Base-by-base conservation (phyloP, 768 basidiomycete species). In the Boletus sensibilis region DNA sequence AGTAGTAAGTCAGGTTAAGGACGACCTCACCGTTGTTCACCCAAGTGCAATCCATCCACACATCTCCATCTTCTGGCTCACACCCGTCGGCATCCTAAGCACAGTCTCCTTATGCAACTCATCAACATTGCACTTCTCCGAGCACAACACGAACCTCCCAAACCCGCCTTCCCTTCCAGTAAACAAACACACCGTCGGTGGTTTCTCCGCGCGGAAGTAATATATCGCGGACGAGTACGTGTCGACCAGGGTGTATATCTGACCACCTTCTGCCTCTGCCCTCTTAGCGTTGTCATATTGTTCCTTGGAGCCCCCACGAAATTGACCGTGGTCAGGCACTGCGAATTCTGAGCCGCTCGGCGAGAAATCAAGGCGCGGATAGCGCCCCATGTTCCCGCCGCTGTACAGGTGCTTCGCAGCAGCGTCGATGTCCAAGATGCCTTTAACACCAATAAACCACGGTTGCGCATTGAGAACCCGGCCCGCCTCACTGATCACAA, bases 401-500 rank as follows among this genome's bases (percentile, higher is more conserved):
- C 64, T 60, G 13, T 65, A 65, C 25, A 65, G 20, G 16, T 52
- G 60, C n/a, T 23, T 25, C 18, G 52, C 33, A 5, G 53, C 64
- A 5, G 55, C 25, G 20, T 54, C n/a, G 12, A 45, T 42, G 25
- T 62, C 51, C 29, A 65, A 8, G 38, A 59, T 52, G 1, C 64
- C 64, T 21, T 65, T 65, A n/a, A 65, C 55, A 3, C 64, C 64
- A 2, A 65, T 57, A 21, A 65, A 20, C 64, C 64, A 65, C 4
- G 64, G 64, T 20, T 65, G 57, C 2, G 57, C 29, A 9, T 5
- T n/a, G 2, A 62, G n/a, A 18, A 65, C 38, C n/a, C 64, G 64
- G 18, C 64, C 64, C 20, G 57, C 58, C 20, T 59, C 52, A 13
- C 61, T 55, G 27, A 55, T 55, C 7, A 57, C 56, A 18, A 57